phyloP scores from a whole-genome alignment of 1,284 basidiomycete species.

The Leccinum variabile region DNA sequence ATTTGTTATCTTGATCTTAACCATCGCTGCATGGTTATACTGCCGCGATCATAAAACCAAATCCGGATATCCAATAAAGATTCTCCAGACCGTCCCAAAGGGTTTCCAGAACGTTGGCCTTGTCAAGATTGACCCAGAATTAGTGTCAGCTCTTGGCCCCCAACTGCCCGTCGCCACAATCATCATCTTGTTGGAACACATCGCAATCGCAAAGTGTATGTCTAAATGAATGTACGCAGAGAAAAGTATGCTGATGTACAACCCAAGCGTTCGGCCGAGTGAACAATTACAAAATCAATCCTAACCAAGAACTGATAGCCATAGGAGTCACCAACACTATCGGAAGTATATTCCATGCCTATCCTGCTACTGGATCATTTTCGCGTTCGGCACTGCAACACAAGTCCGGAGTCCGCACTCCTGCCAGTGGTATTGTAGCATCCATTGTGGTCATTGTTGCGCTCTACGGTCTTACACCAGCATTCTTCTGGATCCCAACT shows the following conservation, averaged over 20 bases:
- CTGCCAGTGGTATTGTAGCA: slow-evolving; percentile 85
- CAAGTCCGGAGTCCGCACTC: slow-evolving; percentile 95
- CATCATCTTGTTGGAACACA: slow-evolving; percentile 94
- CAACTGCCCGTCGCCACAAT: slow-evolving; percentile 93
- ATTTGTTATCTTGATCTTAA: slow-evolving; percentile 82
- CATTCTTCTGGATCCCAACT: slow-evolving; percentile 86
- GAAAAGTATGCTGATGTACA: slow-evolving; percentile 14
- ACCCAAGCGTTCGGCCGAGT: slow-evolving; percentile 83
- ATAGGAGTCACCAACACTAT: slow-evolving; percentile 93
- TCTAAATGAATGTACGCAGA: neutral
- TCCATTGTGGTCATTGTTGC: slow-evolving; percentile 91
- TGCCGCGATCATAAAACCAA: slow-evolving; percentile 60
- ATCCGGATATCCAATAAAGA: slow-evolving; percentile 80
- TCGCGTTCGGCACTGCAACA: slow-evolving; percentile 95
- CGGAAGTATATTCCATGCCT: slow-evolving; percentile 86
- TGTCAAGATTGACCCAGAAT: slow-evolving; percentile 62
- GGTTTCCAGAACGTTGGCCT: slow-evolving; percentile 79
- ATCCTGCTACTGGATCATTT: slow-evolving; percentile 98
- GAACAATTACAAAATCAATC: slow-evolving; percentile 97
- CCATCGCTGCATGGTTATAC: slow-evolving; percentile 84
- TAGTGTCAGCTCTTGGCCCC: slow-evolving; percentile 72
- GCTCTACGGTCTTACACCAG: slow-evolving; percentile 88
- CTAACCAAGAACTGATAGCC: slow-evolving; percentile 96
- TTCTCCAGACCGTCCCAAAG: slow-evolving; percentile 81
- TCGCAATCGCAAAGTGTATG: slow-evolving; percentile 89